phyloP scores from a whole-genome alignment of 2,329 filamentous ascomycete genomes.

The Colletotrichum neosansevieriae region DNA sequence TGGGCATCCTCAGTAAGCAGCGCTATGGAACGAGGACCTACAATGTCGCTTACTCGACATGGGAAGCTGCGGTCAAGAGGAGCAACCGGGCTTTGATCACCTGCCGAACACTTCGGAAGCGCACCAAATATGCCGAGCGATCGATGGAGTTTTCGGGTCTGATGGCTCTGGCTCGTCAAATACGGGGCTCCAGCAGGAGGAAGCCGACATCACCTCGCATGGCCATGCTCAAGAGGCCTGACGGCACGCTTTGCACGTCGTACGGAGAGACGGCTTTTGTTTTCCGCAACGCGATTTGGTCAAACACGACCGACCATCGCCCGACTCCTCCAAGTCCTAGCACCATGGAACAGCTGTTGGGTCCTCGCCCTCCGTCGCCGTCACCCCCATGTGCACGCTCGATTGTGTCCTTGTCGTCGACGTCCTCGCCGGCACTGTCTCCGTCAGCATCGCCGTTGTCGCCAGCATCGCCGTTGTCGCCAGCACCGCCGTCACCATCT shows the following conservation, averaged over 20 bases:
- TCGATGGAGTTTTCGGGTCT: not conserved
- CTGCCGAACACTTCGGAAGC: not conserved
- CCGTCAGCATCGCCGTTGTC: no score
- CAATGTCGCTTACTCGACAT: not conserved
- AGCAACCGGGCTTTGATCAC: not conserved
- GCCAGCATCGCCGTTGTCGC: no score
- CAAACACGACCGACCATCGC: not conserved
- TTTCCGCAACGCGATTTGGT: not conserved
- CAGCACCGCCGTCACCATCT: no score
- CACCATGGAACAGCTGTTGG: no score
- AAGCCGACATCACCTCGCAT: not conserved
- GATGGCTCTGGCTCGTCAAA: not conserved
- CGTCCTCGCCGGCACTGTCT: no score
- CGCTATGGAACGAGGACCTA: not conserved
- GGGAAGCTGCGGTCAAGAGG: not conserved
- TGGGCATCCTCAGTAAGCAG: not conserved
- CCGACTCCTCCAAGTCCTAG: not conserved
- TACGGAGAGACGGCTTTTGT: not conserved
- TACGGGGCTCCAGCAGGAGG: not conserved
- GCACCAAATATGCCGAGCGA: not conserved
- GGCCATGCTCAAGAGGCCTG: not conserved
- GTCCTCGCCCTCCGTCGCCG: no score
- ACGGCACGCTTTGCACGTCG: not conserved
- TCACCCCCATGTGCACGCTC: no score
- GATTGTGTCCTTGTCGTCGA: no score